Conservation (phyloP, 192 early-diverging fungal species). For the Umbelopsis isabellina region DNA sequence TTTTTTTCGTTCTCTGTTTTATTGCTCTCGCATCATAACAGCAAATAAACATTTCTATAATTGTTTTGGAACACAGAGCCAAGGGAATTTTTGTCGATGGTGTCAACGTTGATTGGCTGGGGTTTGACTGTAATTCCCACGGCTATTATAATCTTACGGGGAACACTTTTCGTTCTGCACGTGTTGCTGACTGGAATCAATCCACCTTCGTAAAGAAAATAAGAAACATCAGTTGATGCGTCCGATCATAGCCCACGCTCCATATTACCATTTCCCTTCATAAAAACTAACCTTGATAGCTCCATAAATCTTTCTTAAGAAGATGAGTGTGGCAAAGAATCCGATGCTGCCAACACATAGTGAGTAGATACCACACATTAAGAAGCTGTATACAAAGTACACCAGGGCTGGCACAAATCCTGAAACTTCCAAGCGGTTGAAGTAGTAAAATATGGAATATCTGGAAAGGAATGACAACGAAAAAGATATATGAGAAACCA, state of each 20-base stretch:
- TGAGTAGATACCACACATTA: constrained; percentile 69
- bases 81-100: not conserved
- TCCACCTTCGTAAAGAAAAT: constrained; percentile 38
- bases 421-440: constrained; percentile 62
- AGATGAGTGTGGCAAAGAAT: constrained; percentile 68
- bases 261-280: no score
- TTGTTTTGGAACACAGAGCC: not conserved
- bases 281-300: constrained; percentile 73
- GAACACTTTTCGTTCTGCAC: constrained; percentile 16
- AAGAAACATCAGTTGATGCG: no score
- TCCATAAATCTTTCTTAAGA: constrained; percentile 69
- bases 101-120: constrained; percentile 3
- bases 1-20: not conserved
- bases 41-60: not conserved
- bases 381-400: constrained; percentile 75
- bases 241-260: no score
- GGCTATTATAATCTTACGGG: not conserved
- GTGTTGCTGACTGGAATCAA: constrained; percentile 18
- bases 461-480: not conserved
- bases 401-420: constrained; percentile 71
- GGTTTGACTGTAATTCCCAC: not conserved
- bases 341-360: constrained; percentile 73
- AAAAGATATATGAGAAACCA: not conserved
- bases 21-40: not conserved
- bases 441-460: constrained; percentile 81